These are phyloP conservation scores for Exophiala lecanii-corni DNA, from an alignment of 2,329 filamentous ascomycete species.

Conservation along the genomic window DNA sequence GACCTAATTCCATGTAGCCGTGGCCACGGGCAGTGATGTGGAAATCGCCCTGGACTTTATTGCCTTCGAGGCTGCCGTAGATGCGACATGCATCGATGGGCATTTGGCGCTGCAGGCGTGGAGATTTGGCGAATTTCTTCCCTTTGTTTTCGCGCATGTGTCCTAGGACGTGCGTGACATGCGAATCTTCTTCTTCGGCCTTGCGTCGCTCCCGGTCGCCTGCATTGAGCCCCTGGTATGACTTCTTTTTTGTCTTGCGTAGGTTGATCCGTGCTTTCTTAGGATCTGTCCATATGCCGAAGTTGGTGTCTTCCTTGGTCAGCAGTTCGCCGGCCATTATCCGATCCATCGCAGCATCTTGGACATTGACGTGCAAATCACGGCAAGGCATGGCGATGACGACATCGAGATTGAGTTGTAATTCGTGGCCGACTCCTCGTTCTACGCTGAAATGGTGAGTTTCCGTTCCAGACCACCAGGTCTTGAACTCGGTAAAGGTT, in stretches of 20 bases:
- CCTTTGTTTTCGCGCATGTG: slow-evolving; percentile 64
- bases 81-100: slow-evolving; percentile 75
- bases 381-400: slow-evolving; percentile 83
- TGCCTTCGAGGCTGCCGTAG: slow-evolving; percentile 83
- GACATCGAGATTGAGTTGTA: slow-evolving; percentile 95
- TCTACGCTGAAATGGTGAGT: slow-evolving; percentile 90
- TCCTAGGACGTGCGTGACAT: slow-evolving; percentile 85
- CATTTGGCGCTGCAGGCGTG: slow-evolving; percentile 53
- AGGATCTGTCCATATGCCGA: slow-evolving; percentile 63
- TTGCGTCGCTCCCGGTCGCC: slow-evolving; percentile 53
- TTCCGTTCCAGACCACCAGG: slow-evolving; percentile 81
- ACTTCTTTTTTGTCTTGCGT: slow-evolving; percentile 54
- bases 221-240: slow-evolving; percentile 52
- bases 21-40: slow-evolving; percentile 94
- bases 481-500: slow-evolving; percentile 68
- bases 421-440: slow-evolving; percentile 76
- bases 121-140: slow-evolving; percentile 67
- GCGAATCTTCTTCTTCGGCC: slow-evolving; percentile 63
- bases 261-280: slow-evolving; percentile 45
- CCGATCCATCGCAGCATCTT: slow-evolving; percentile 88
- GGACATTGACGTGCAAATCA: slow-evolving; percentile 92
- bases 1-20: slow-evolving; percentile 77
- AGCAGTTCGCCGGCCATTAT: slow-evolving; percentile 77
- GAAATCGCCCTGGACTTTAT: slow-evolving; percentile 97
- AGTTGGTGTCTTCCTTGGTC: slow-evolving; percentile 70